Percentiles rank a stretch among this genome's conserved stretches.
phyloP scores from a whole-genome alignment of 2,329 filamentous ascomycete species.

The Orbilia blumenaviensis region DNA sequence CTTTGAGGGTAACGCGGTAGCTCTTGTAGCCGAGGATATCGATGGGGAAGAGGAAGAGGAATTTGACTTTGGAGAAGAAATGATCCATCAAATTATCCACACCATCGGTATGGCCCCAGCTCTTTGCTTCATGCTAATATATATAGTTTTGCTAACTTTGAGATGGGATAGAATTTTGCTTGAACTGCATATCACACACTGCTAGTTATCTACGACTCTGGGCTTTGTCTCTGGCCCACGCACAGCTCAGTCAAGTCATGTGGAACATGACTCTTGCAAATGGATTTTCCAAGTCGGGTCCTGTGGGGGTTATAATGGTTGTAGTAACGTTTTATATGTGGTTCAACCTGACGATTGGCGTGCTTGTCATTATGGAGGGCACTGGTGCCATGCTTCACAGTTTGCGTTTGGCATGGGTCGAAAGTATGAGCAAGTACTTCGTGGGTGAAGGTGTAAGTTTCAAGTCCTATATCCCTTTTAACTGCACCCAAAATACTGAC shows the following conservation, averaged over 20 bases:
- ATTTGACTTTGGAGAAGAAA: conserved; percentile 95
- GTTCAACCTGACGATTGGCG: conserved; percentile 82
- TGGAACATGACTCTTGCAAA: conserved; percentile 94
- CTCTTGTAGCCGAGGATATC: conserved; percentile 88
- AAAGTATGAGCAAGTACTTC: conserved; percentile 87
- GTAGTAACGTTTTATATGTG: conserved; percentile 86
- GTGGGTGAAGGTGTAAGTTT: conserved; percentile 53
- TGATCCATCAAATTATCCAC: conserved; percentile 99
- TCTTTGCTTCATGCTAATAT: background rate
- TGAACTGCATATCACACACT: conserved; percentile 98
- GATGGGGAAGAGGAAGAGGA: conserved; percentile 83
- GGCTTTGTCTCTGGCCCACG: conserved; percentile 95
- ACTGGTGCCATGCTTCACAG: conserved; percentile 95
- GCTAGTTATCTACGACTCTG: conserved; percentile 98
- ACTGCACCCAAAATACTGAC: background rate
- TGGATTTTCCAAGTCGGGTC: conserved; percentile 74
- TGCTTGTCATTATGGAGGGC: conserved; percentile 93
- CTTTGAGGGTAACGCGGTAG: conserved; percentile 81
- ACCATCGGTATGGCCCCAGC: conserved; percentile 78
- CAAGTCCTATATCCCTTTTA: background rate
- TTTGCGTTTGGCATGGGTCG: conserved; percentile 91
- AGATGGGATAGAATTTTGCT: conserved; percentile 84
- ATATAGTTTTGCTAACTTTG: background rate
- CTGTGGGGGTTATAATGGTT: conserved; percentile 78
- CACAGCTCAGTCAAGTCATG: conserved; percentile 93